phyloP scores from a whole-genome alignment of 768 basidiomycete species.

The Serpula lacrymans region DNA sequence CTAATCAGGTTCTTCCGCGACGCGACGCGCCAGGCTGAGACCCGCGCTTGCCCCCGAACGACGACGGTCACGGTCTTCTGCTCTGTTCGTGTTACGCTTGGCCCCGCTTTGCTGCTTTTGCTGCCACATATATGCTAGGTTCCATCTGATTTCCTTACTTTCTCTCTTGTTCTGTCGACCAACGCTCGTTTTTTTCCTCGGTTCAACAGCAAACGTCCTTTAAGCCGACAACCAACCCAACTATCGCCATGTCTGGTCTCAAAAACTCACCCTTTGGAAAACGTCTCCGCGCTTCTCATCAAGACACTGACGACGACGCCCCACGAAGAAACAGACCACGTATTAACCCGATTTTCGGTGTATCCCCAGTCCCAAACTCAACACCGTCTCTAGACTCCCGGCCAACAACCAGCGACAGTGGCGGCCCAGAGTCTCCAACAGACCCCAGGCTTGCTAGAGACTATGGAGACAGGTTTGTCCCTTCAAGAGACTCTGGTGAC shows the following conservation, averaged over 20 bases:
- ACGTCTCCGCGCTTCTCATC: conserved; percentile 69
- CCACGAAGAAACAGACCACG: conserved; percentile 51
- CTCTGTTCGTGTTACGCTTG: background rate
- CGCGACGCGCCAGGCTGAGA: conserved; percentile 1
- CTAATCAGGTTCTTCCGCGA: too few species aligned
- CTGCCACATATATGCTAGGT: conserved; percentile 2
- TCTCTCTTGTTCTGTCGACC: conserved; percentile 1
- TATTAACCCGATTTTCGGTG: conserved; percentile 52
- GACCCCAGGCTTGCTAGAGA: conserved; percentile 35
- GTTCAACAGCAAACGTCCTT: background rate
- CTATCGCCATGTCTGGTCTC: conserved; percentile 58
- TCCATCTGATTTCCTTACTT: background rate
- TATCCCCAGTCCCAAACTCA: conserved; percentile 35
- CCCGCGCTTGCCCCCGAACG: conserved; percentile 1
- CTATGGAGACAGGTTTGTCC: conserved; percentile 62
- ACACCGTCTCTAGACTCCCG: conserved; percentile 57
- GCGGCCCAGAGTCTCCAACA: conserved; percentile 41
- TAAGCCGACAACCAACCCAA: conserved; percentile 2
- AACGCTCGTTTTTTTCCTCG: background rate
- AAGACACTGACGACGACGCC: conserved; percentile 52
- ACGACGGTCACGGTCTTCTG: background rate
- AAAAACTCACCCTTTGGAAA: conserved; percentile 86
- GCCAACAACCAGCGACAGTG: conserved; percentile 52
- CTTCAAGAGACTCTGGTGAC: conserved; percentile 55
- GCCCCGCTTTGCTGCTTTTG: background rate